Evolutionary conservation across 1,284 basidiomycete species (phyloP).

Genomic region (Malassezia dermatis): DNA sequence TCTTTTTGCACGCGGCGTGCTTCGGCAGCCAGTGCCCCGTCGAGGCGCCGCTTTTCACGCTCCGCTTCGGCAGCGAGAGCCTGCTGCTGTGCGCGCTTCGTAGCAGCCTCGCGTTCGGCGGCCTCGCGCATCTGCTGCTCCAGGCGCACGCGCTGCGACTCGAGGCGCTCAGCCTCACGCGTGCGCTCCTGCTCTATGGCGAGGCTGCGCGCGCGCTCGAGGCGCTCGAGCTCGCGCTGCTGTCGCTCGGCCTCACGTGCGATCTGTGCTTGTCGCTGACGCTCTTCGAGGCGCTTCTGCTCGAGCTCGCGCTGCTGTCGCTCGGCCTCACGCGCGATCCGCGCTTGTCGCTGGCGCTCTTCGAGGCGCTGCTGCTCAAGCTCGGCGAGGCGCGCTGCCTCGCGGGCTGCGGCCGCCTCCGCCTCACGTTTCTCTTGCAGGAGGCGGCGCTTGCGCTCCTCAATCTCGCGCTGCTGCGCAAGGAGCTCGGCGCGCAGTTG

Average conservation of each 20-base stretch:
- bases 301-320: not conserved
- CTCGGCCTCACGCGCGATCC: not conserved
- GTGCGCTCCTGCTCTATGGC: not conserved
- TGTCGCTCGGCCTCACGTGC: not conserved
- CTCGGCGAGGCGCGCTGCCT: slow-evolving; percentile 1
- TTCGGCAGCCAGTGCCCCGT: slow-evolving; percentile 17
- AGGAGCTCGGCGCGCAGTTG: not conserved
- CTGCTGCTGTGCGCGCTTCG: not conserved
- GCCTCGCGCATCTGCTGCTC: slow-evolving; percentile 2
- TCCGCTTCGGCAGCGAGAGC: not conserved
- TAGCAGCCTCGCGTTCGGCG: not conserved
- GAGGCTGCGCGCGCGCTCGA: not conserved
- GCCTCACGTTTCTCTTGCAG: slow-evolving; percentile 18
- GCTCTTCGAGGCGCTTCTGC: not conserved
- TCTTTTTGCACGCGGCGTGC: slow-evolving; percentile 18
- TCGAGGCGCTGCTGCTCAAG: not conserved
- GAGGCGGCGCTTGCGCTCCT: slow-evolving; percentile 1
- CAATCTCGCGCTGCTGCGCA: slow-evolving; percentile 8
- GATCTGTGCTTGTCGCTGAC: not conserved
- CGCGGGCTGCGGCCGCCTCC: not conserved
- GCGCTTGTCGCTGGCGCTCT: not conserved
- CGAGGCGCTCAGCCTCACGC: slow-evolving; percentile 23
- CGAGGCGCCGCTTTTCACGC: slow-evolving; percentile 7
- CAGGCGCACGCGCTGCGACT: slow-evolving; percentile 14
- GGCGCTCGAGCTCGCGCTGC: not conserved